Percentiles rank a stretch among this genome's conserved stretches.
These are phyloP conservation scores for Phylloporus arenicola DNA, from an alignment of 768 basidiomycete species.

Conservation along the genomic window DNA sequence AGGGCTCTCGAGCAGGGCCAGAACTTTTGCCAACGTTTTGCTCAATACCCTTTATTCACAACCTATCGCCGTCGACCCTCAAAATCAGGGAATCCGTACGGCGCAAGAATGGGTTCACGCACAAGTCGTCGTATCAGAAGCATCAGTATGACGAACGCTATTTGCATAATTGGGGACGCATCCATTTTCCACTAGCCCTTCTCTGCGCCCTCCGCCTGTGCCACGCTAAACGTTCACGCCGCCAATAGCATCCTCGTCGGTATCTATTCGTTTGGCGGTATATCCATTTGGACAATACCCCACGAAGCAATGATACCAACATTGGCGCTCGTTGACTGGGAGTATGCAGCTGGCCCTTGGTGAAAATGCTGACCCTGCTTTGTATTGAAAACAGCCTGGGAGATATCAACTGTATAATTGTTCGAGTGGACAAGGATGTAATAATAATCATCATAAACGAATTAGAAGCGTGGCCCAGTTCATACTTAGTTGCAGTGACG, in stretches of 20 bases:
- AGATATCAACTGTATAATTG: neutral
- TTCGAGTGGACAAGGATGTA: neutral
- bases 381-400: neutral
- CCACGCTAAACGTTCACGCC: slow-evolving; percentile 5
- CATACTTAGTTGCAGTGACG: neutral
- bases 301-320: slow-evolving; percentile 7
- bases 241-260: slow-evolving; percentile 9
- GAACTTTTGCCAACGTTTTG: slow-evolving; percentile 3
- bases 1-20: slow-evolving; percentile 8
- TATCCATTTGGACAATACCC: slow-evolving; percentile 5
- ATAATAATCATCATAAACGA: neutral
- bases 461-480: neutral
- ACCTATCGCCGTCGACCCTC: slow-evolving; percentile 10
- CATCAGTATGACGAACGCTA: slow-evolving; percentile 10
- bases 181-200: slow-evolving; percentile 27
- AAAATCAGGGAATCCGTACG: slow-evolving; percentile 16
- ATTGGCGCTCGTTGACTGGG: neutral
- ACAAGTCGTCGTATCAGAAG: slow-evolving; percentile 21
- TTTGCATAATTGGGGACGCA: slow-evolving; percentile 15
- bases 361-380: neutral
- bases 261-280: slow-evolving; percentile 3
- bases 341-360: neutral
- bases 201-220: slow-evolving; percentile 22
- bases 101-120: neutral
- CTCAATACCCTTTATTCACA: slow-evolving; percentile 17